A percentile compares a stretch with the other conserved stretches of the same genome.
phyloP scores from a whole-genome alignment of 2,329 filamentous ascomycete species.

The Cordyceps tenuipes region DNA sequence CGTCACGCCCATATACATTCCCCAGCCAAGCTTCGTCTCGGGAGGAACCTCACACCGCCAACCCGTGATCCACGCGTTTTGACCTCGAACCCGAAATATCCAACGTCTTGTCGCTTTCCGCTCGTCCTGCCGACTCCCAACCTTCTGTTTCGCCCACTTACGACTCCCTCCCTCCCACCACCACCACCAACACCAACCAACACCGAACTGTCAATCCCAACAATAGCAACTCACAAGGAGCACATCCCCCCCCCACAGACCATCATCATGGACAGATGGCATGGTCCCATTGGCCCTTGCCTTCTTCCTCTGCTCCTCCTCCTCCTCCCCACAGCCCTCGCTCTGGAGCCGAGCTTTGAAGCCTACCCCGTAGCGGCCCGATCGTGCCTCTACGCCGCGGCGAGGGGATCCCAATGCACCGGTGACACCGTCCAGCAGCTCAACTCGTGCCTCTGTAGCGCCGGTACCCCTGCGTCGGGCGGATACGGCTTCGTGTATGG shows the following conservation, averaged over 20 bases:
- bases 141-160: too few relatives aligned
- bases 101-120: too few relatives aligned
- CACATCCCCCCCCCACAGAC: background rate
- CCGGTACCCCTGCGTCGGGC: slow-evolving; percentile 19
- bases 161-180: too few relatives aligned
- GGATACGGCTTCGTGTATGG: slow-evolving; percentile 33
- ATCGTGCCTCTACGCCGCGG: slow-evolving; percentile 30
- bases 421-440: slow-evolving; percentile 27
- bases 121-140: too few relatives aligned
- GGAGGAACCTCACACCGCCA: too few relatives aligned
- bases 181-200: background rate
- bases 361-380: slow-evolving; percentile 34
- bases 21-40: too few relatives aligned
- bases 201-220: background rate
- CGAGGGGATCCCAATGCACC: slow-evolving; percentile 28
- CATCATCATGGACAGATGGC: background rate
- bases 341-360: slow-evolving; percentile 32
- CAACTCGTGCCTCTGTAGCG: slow-evolving; percentile 38
- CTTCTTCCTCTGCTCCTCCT: background rate
- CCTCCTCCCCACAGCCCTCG: slow-evolving; percentile 3
- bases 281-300: background rate
- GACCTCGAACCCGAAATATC: too few relatives aligned
- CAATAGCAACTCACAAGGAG: background rate
- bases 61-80: too few relatives aligned
- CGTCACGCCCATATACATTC: too few relatives aligned